Conservation (phyloP, 768 basidiomycete genomes). For the Panaeolus papilionaceus region DNA sequence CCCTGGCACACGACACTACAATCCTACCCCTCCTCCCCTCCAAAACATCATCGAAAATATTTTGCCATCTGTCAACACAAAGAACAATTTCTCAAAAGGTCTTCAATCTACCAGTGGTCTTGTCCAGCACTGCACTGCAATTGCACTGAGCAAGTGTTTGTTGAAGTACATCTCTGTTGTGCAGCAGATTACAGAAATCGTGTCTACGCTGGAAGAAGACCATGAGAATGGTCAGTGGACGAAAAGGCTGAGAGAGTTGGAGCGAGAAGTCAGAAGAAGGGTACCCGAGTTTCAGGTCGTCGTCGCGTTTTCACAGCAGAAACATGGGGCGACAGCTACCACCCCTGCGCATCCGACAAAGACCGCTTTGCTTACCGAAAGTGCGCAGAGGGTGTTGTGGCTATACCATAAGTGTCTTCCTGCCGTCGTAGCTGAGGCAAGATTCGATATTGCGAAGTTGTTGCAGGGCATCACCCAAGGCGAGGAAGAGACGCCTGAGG, state of each 20-base stretch:
- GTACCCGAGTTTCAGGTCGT: constrained; percentile 90
- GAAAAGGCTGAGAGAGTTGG: constrained; percentile 68
- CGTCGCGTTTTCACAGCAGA: constrained; percentile 79
- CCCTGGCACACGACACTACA: constrained; percentile 52
- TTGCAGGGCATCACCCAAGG: constrained; percentile 40
- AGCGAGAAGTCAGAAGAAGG: constrained; percentile 73
- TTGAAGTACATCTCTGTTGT: constrained; percentile 70
- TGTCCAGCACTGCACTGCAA: constrained; percentile 86
- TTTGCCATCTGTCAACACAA: constrained; percentile 78
- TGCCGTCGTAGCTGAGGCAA: constrained; percentile 72
- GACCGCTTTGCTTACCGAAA: constrained; percentile 74
- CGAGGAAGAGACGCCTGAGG: constrained; percentile 29
- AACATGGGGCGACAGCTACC: constrained; percentile 26
- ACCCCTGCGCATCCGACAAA: constrained; percentile 40
- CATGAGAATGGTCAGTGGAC: constrained; percentile 75
- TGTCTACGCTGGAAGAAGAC: constrained; percentile 62
- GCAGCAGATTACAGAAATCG: constrained; percentile 53
- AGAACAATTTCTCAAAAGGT: constrained; percentile 80
- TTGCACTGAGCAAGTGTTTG: constrained; percentile 78
- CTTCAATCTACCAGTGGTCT: constrained; percentile 73
- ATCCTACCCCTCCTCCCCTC: constrained; percentile 80
- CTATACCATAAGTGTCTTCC: constrained; percentile 86
- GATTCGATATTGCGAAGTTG: constrained; percentile 88
- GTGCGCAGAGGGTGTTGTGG: constrained; percentile 81
- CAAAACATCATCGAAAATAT: constrained; percentile 75